phyloP scores from a whole-genome alignment of 768 basidiomycete genomes.

The Mycena haematopus region DNA sequence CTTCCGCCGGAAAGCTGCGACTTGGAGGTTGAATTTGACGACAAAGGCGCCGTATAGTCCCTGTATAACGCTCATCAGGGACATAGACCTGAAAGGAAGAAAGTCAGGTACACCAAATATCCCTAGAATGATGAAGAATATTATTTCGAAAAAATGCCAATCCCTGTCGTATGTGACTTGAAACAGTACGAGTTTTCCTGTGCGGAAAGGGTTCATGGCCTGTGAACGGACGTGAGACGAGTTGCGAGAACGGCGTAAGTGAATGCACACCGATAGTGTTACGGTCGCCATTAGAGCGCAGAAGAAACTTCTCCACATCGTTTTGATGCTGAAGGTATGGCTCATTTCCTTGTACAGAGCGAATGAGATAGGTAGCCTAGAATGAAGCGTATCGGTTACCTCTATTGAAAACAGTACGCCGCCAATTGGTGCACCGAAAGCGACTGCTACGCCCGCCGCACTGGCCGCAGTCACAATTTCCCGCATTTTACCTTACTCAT shows the following conservation, averaged over 20 bases:
- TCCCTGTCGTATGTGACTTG: conserved; percentile 97
- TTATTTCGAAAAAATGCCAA: conserved; percentile 99
- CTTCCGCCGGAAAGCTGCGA: conserved; percentile 93
- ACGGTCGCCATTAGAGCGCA: conserved; percentile 97
- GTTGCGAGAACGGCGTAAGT: conserved; percentile 18
- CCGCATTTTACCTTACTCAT: conserved; percentile 71
- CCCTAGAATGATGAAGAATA: conserved; percentile 94
- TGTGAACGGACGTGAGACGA: conserved; percentile 38
- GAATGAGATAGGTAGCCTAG: neutral
- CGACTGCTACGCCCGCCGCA: conserved; percentile 97
- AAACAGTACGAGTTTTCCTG: conserved; percentile 97
- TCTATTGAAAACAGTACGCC: conserved; percentile 98
- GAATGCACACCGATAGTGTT: conserved; percentile 81
- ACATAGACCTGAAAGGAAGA: neutral
- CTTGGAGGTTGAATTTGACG: conserved; percentile 95
- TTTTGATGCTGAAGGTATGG: conserved; percentile 94
- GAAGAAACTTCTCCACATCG: conserved; percentile 98
- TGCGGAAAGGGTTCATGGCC: conserved; percentile 98
- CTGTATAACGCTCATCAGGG: conserved; percentile 45
- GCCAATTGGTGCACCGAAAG: conserved; percentile 97
- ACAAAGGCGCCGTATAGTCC: conserved; percentile 97
- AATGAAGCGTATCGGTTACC: conserved; percentile 45
- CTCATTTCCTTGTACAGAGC: conserved; percentile 88
- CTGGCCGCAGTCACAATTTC: conserved; percentile 95
- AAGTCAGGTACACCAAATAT: conserved; percentile 81